Percentiles rank a stretch among this genome's conserved stretches.
phyloP scores from a whole-genome alignment of 1,284 basidiomycete species.

The Boletus smithii region DNA sequence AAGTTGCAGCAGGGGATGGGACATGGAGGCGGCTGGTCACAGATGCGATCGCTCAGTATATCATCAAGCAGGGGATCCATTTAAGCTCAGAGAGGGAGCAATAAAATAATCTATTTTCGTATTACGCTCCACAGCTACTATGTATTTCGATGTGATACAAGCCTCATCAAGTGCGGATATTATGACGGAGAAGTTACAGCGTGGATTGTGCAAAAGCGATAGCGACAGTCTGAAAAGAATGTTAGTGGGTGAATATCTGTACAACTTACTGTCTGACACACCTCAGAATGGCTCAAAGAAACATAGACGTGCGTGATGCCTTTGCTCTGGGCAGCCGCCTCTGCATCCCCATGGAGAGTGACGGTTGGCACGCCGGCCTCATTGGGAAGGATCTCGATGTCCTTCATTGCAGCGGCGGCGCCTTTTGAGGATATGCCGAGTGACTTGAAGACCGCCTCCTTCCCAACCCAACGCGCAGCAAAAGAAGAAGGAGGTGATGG shows the following conservation, averaged over 20 bases:
- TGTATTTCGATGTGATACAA: too few species aligned
- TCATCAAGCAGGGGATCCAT: conserved; percentile 53
- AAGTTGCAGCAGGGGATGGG: conserved; percentile 38
- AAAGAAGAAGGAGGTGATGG: conserved; percentile 88
- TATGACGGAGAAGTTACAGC: conserved; percentile 13
- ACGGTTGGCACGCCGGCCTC: conserved; percentile 70
- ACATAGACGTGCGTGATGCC: conserved; percentile 76
- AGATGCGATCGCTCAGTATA: conserved; percentile 43
- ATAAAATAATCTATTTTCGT: conserved; percentile 13
- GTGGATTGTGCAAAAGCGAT: conserved; percentile 79
- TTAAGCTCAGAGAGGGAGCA: background rate
- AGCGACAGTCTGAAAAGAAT: conserved; percentile 58
- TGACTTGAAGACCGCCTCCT: conserved; percentile 99
- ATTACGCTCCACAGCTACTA: conserved; percentile 5
- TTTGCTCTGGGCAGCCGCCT: conserved; percentile 69
- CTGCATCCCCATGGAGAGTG: conserved; percentile 79
- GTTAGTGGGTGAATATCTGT: conserved; percentile 12
- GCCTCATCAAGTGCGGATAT: conserved; percentile 4
- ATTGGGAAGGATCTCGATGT: conserved; percentile 91
- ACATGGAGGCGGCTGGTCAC: conserved; percentile 44
- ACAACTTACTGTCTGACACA: conserved; percentile 37
- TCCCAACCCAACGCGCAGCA: conserved; percentile 95
- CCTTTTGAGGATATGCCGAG: conserved; percentile 89
- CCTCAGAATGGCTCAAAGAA: conserved; percentile 90
- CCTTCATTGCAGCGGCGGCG: conserved; percentile 89